Conservation (phyloP, 2,329 filamentous ascomycete genomes). For the Gaeumannomyces sp. region DNA sequence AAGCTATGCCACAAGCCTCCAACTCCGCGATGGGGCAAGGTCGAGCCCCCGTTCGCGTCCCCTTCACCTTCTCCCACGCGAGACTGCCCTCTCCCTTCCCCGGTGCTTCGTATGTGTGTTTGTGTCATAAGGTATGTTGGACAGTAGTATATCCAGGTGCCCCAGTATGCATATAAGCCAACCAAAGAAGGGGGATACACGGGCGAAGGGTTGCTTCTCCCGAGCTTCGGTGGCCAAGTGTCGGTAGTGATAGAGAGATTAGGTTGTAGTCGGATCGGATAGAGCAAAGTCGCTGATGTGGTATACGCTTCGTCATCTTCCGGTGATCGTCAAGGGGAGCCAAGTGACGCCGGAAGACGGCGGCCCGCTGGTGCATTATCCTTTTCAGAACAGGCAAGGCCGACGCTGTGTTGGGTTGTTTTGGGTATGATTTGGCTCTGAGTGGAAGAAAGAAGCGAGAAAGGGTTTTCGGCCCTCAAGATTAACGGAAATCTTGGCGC, state of each 20-base stretch:
- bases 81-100: conserved; percentile 3
- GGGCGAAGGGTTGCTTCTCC: not conserved
- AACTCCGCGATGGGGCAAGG: conserved; percentile 10
- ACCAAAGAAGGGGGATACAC: not conserved
- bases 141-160: not conserved
- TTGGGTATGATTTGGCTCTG: not conserved
- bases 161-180: not conserved
- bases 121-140: not conserved
- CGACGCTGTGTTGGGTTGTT: not conserved
- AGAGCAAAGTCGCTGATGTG: not conserved
- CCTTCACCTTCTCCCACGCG: not conserved
- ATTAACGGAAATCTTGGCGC: conserved; percentile 29
- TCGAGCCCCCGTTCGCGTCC: not conserved
- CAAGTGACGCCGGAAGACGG: not conserved
- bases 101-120: not conserved
- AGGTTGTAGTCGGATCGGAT: not conserved
- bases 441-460: not conserved
- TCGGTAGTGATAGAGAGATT: not conserved
- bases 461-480: not conserved
- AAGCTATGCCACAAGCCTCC: conserved; percentile 20
- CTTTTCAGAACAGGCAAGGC: not conserved
- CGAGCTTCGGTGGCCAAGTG: not conserved
- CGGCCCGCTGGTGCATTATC: not conserved
- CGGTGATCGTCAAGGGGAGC: not conserved
- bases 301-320: not conserved